Base-by-base conservation (phyloP, 2,329 filamentous ascomycete species). In the Epichloe glyceriae region DNA sequence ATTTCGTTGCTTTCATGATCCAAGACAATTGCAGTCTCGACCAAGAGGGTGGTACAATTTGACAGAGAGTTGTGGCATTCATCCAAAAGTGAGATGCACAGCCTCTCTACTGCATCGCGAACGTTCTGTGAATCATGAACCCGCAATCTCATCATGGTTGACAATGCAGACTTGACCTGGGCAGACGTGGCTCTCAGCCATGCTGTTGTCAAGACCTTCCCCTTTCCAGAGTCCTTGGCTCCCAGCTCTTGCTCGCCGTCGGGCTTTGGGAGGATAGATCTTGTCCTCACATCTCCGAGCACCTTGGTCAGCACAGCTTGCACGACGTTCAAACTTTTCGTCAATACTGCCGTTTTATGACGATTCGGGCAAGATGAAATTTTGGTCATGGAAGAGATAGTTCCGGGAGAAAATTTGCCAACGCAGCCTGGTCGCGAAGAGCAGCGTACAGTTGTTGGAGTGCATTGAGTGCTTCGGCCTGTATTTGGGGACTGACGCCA, bases 381-480 rank as follows among this genome's bases (percentile, higher is more conserved):
- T 60, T 85, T 90, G 2, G 85, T 83, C 22, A 98, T 70, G 1
- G 82, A 80, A 3, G 93, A 97, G 0, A 95, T 79, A 0, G 88
- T 88, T 10, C 90, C 88, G 0, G 94, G 41, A 97, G 73, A 60
- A 98, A 93, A 54, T 80, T 90, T 10, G 88, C 87, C 51, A 95
- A 71, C 2, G 86, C 80, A n/a, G 85, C 77, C 45, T 77, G 78
- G 59, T 93, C 85, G 49, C 76, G 80, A 42, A 95, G 74, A 20
- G 80, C 78, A 6, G 65, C 61, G 56, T 82, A 79, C 7, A 93
- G 69, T 0, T 78, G 70, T 47, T 78, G 69, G 2, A 96, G 63
- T 6, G 85, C 80, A 12, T 71, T 66, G 3, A 88, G 70, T 5
- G 88, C 86, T 56, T 85, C 78, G 5, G 84, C 63, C 61, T 91